Evolutionary conservation across 2,329 filamentous ascomycete species (phyloP), one percentile per base, ranked within the genome.

Genomic region (Botrytis byssoidea): DNA sequence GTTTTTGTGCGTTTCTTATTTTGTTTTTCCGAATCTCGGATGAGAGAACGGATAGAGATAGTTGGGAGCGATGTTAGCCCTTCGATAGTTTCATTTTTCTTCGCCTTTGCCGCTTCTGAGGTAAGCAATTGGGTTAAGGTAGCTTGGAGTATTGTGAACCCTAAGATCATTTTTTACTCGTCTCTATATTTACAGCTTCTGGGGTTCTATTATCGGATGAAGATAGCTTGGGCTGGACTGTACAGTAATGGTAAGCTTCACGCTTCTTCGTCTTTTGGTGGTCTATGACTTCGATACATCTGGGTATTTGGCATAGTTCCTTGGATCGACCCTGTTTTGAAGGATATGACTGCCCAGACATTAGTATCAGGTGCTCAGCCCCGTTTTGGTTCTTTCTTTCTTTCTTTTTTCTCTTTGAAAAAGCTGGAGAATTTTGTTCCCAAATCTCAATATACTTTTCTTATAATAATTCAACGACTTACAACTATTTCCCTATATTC

Each of bases 231-330:
- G 22, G 22, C 22, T 25, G 9, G 9, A 9, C 25, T n/a, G 4
- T 51, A 5, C 1, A 6, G 25, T 51, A 4, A n/a, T n/a, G 25
- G 12, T 51, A 0, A 51, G 5, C 1, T 12, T n/a, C 12, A 25
- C 2, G 1, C 25, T 51, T 51, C 5, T 14, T 51, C 25, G 25
- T 51, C 10, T n/a, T 51, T 51, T 51, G 10, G 12, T 5, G 48
- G 20, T 46, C n/a, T n/a, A n/a, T 12, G 12, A n/a, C 10, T 25
- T 51, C 48, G 12, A 51, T 14, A n/a, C 14, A 6, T n/a, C 1
- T 51, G 3, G 25, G 14, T 40, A 14, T 14, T 16, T n/a, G 25
- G 48, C 1, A 14, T n/a, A 51, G 5, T n/a, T 51, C 22, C 25
- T 9, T n/a, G 22, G 48, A 51, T 51, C 14, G 25, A 51, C 25